A percentile compares a stretch with the other conserved stretches of the same genome.
Evolutionary conservation across 1,284 basidiomycete species (phyloP).

Genomic region (Afroboletus lepidellus): DNA sequence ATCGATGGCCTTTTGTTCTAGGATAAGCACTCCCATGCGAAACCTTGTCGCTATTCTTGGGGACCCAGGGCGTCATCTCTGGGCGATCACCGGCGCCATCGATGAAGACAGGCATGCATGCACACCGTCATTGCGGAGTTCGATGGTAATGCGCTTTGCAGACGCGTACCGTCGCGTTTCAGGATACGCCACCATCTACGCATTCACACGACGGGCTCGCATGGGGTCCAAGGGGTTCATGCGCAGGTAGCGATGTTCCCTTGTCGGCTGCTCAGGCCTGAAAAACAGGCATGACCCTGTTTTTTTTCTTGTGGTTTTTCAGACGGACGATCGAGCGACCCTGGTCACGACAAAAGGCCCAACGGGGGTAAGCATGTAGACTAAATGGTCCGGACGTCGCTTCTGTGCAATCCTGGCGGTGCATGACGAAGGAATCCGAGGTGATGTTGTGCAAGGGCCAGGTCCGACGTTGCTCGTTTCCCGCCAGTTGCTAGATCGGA

Average conservation of each 20-base stretch:
- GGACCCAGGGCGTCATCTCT: slow-evolving; percentile 4
- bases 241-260: not conserved
- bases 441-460: not conserved
- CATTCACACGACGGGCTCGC: slow-evolving; percentile 26
- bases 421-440: slow-evolving; percentile 1
- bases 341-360: slow-evolving; percentile 9
- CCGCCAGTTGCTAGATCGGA: slow-evolving; percentile 16
- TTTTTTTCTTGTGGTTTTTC: slow-evolving; percentile 9
- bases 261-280: not conserved
- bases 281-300: not conserved
- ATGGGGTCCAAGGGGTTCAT: not conserved
- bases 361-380: slow-evolving; percentile 1
- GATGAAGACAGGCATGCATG: not conserved
- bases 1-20: slow-evolving; percentile 5
- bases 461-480: not conserved
- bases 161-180: slow-evolving; percentile 12
- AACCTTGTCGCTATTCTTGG: slow-evolving; percentile 10
- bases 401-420: slow-evolving; percentile 5
- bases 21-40: not conserved
- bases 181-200: slow-evolving; percentile 19
- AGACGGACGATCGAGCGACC: slow-evolving; percentile 9
- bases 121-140: slow-evolving; percentile 12
- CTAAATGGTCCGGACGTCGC: not conserved
- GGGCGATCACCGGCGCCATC: slow-evolving; percentile 10
- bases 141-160: slow-evolving; percentile 1